phyloP scores from a whole-genome alignment of 208 protist genomes.

The Leptomonas pyrrhocoris region DNA sequence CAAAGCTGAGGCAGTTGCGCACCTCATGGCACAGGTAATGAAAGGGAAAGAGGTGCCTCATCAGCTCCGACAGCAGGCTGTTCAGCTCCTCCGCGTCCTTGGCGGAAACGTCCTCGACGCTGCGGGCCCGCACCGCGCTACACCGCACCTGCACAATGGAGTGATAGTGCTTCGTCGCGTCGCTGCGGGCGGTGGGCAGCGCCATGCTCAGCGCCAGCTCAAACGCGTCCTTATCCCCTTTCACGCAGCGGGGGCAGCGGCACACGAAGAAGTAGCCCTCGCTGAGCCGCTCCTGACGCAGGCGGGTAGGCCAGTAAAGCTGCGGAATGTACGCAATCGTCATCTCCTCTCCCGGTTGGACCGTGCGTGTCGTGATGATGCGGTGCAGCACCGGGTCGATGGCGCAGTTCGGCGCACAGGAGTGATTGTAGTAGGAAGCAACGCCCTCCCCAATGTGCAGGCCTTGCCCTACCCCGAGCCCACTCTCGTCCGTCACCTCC shows the following conservation, averaged over 20 bases:
- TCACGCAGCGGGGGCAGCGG: conserved; percentile 64
- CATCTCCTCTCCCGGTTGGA: conserved; percentile 70
- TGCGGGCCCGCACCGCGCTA: conserved; percentile 41
- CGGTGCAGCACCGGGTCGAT: conserved; percentile 41
- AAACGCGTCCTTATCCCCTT: conserved; percentile 46
- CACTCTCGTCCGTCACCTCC: conserved; percentile 60
- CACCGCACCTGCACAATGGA: conserved; percentile 56
- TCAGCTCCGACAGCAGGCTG: conserved; percentile 48
- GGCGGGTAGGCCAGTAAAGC: conserved; percentile 77
- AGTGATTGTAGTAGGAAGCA: conserved; percentile 86
- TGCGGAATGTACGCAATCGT: conserved; percentile 88
- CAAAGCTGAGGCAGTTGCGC: conserved; percentile 81
- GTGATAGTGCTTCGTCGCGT: conserved; percentile 55
- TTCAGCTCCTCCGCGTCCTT: conserved; percentile 46
- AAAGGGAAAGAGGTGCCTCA: conserved; percentile 64
- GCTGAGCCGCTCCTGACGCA: conserved; percentile 64
- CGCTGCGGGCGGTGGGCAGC: conserved; percentile 28
- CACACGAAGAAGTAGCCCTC: conserved; percentile 82
- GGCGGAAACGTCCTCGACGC: conserved; percentile 37
- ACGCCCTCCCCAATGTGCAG: conserved; percentile 52
- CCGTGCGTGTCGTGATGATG: conserved; percentile 71
- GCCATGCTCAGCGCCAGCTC: conserved; percentile 52
- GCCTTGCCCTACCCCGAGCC: conserved; percentile 78
- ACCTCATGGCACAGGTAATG: conserved; percentile 87
- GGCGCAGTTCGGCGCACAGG: conserved; percentile 82